Percentiles rank a stretch among this genome's conserved stretches.
Conservation (phyloP, 2,329 filamentous ascomycete genomes). For the Diplodia corticola region DNA sequence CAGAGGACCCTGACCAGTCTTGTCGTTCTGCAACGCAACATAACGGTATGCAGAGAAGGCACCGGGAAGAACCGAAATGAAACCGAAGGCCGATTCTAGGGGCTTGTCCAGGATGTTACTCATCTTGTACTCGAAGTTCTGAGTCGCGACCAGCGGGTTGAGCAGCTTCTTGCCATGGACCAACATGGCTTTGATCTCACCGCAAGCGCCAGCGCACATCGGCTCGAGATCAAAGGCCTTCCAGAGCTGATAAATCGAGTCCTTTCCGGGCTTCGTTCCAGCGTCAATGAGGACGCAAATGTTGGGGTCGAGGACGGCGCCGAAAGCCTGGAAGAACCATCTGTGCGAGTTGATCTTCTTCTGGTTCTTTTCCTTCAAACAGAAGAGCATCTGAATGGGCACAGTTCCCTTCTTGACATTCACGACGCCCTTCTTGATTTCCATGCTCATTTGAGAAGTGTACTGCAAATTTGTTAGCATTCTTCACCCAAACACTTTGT, state of each 20-base stretch:
- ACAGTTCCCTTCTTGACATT: slow-evolving; percentile 78
- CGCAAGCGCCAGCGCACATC: slow-evolving; percentile 95
- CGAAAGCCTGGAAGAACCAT: slow-evolving; percentile 99
- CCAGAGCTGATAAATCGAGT: slow-evolving; percentile 97
- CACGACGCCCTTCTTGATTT: slow-evolving; percentile 88
- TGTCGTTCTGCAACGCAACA: slow-evolving; percentile 93
- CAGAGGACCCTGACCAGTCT: slow-evolving; percentile 85
- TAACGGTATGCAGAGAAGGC: slow-evolving; percentile 98
- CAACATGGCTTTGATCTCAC: slow-evolving; percentile 99
- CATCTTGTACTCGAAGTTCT: slow-evolving; percentile 99
- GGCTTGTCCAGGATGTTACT: slow-evolving; percentile 99
- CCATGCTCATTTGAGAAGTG: slow-evolving; percentile 80
- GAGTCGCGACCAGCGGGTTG: slow-evolving; percentile 91
- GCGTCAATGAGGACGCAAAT: slow-evolving; percentile 96
- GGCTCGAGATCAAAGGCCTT: slow-evolving; percentile 97
- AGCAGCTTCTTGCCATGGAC: slow-evolving; percentile 82
- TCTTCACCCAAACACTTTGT: not conserved
- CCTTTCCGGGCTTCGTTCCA: slow-evolving; percentile 88
- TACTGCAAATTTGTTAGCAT: slow-evolving; percentile 50
- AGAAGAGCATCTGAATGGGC: slow-evolving; percentile 96
- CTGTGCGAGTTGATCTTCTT: slow-evolving; percentile 99
- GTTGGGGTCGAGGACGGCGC: slow-evolving; percentile 86
- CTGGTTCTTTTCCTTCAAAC: slow-evolving; percentile 98
- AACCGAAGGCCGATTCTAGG: slow-evolving; percentile 93
- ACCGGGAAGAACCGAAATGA: slow-evolving; percentile 94